phyloP scores from a whole-genome alignment of 495 filamentous ascomycete genomes.

The Annulohypoxylon moriforme region DNA sequence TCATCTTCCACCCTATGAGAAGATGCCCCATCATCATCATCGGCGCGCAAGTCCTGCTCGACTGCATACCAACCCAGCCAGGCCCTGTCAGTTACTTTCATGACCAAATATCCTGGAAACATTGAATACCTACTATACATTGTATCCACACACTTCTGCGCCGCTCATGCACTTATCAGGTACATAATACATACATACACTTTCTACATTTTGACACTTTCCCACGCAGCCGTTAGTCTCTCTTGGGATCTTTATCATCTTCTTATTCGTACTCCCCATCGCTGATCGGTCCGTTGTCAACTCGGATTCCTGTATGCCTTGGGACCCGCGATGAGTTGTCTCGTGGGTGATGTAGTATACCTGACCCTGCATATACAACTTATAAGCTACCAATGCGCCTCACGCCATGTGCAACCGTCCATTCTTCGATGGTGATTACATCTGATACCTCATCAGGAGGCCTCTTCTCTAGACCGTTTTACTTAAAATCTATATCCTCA shows the following conservation, averaged over 20 bases:
- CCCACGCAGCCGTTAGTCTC: conserved; percentile 13
- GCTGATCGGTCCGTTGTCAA: conserved; percentile 40
- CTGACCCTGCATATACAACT: conserved; percentile 40
- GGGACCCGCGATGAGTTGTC: conserved; percentile 41
- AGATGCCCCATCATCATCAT: conserved; percentile 47
- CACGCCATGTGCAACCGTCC: conserved; percentile 38
- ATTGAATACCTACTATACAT: neutral
- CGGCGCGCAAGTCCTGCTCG: conserved; percentile 41
- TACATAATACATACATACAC: conserved; percentile 10
- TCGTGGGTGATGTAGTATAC: conserved; percentile 42
- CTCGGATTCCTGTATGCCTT: conserved; percentile 29
- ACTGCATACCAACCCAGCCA: conserved; percentile 43
- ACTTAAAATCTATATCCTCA: neutral
- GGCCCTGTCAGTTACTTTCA: conserved; percentile 36
- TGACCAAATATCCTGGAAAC: conserved; percentile 21
- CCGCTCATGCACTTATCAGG: conserved; percentile 25
- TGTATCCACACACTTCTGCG: conserved; percentile 35
- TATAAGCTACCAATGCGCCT: conserved; percentile 33
- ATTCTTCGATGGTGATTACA: conserved; percentile 9
- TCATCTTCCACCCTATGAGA: conserved; percentile 46
- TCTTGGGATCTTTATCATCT: conserved; percentile 19
- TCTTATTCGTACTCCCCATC: conserved; percentile 26
- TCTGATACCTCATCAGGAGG: conserved; percentile 1
- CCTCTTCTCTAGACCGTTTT: conserved; percentile 5
- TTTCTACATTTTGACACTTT: conserved; percentile 22